A percentile compares a stretch with the other conserved stretches of the same genome.
These are phyloP conservation scores for Tilletia setariae DNA, from an alignment of 1,284 basidiomycete species.

Conservation along the genomic window DNA sequence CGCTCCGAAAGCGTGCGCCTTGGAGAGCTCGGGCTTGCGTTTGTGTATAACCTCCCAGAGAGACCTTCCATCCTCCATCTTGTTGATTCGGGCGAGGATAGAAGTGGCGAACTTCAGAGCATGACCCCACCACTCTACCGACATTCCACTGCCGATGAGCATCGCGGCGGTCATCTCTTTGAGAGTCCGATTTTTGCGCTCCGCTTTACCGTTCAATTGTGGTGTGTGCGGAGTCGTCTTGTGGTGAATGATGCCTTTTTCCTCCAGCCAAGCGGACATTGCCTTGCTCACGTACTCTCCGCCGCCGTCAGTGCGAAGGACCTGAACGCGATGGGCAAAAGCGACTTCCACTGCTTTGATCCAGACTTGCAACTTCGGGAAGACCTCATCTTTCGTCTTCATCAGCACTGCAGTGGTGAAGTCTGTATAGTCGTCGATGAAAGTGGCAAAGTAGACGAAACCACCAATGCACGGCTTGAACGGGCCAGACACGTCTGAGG, in stretches of 20 bases:
- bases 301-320: background rate
- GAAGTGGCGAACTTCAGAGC: background rate
- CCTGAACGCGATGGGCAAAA: background rate
- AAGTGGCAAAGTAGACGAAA: too few species aligned
- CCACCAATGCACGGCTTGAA: background rate
- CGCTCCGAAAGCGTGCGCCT: background rate
- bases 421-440: background rate
- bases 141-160: background rate
- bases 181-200: background rate
- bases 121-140: background rate
- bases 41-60: background rate
- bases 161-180: conserved; percentile 10
- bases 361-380: background rate
- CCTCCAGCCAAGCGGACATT: background rate
- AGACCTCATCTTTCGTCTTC: conserved; percentile 5
- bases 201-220: conserved; percentile 14
- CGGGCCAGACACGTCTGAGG: too few species aligned
- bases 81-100: background rate
- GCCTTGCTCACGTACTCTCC: conserved; percentile 5
- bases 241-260: background rate
- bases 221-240: conserved; percentile 15
- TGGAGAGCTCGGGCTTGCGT: background rate
- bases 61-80: background rate
- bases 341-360: background rate
- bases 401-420: background rate